Conservation (phyloP, 2,329 filamentous ascomycete genomes). For the Talaromyces marneffei region DNA sequence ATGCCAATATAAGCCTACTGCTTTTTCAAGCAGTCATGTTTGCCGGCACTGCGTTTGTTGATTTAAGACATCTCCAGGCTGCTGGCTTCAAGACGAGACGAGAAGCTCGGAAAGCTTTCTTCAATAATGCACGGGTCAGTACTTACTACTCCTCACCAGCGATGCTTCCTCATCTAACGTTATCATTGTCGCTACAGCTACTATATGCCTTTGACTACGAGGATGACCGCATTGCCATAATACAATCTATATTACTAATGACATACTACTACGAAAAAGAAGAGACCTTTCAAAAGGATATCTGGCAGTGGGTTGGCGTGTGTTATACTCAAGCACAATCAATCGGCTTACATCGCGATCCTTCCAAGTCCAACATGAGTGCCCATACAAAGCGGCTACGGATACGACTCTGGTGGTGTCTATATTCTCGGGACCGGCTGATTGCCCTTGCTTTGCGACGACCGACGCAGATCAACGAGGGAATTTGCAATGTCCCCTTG, state of each 20-base stretch:
- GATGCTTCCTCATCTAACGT: neutral
- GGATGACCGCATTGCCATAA: slow-evolving; percentile 72
- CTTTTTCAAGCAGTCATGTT: slow-evolving; percentile 94
- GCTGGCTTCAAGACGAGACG: slow-evolving; percentile 72
- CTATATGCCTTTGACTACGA: slow-evolving; percentile 91
- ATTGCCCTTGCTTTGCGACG: slow-evolving; percentile 84
- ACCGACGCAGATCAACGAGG: slow-evolving; percentile 80
- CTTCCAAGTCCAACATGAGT: slow-evolving; percentile 64
- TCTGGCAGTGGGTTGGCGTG: slow-evolving; percentile 92
- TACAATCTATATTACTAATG: slow-evolving; percentile 79
- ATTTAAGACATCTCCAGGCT: slow-evolving; percentile 63
- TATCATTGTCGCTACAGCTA: slow-evolving; percentile 45
- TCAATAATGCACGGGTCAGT: slow-evolving; percentile 72
- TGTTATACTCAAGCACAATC: slow-evolving; percentile 82
- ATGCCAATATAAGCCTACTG: slow-evolving; percentile 67
- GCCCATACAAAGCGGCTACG: slow-evolving; percentile 64
- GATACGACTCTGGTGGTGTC: slow-evolving; percentile 91
- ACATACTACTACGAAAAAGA: slow-evolving; percentile 93
- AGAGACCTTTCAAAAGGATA: slow-evolving; percentile 79
- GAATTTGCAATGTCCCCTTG: slow-evolving; percentile 89
- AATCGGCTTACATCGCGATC: slow-evolving; percentile 78
- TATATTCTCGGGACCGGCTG: slow-evolving; percentile 83
- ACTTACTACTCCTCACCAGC: neutral
- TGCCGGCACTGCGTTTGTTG: slow-evolving; percentile 75
- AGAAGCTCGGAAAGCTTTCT: slow-evolving; percentile 75